Conservation (phyloP, 192 early-diverging fungal species). For the Podila epigama region DNA sequence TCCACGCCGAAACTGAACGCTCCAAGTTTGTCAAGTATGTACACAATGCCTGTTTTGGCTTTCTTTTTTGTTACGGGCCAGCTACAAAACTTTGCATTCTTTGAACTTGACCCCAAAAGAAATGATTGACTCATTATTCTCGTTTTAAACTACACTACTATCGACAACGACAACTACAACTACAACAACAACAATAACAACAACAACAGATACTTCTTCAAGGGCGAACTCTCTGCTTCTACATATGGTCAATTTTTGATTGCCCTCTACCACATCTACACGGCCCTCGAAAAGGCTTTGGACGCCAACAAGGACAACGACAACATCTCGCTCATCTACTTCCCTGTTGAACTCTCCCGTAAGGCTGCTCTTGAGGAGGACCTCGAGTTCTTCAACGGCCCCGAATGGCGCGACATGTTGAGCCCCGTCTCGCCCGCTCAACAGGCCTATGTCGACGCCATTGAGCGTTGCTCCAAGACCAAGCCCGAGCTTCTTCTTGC, state of each 20-base stretch:
- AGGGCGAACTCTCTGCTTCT: conserved; percentile 49
- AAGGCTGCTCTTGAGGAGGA: conserved; percentile 48
- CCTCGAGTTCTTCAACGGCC: conserved; percentile 55
- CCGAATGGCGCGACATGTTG: conserved; percentile 29
- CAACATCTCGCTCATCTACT: conserved; percentile 53
- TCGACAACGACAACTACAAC: too few species aligned
- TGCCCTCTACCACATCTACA: conserved; percentile 58
- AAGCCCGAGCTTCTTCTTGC: conserved; percentile 58
- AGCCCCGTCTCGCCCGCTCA: conserved; percentile 53
- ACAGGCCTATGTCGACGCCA: conserved; percentile 52
- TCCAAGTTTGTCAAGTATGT: conserved; percentile 53
- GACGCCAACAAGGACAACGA: conserved; percentile 55
- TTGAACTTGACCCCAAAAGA: too few species aligned
- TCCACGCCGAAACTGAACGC: conserved; percentile 53
- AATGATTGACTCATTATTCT: too few species aligned
- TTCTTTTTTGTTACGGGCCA: not conserved
- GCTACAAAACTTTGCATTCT: too few species aligned
- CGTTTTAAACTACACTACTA: too few species aligned
- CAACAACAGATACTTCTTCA: conserved; percentile 56
- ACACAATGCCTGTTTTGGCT: not conserved
- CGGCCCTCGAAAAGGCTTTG: conserved; percentile 53
- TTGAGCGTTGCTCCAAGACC: conserved; percentile 33
- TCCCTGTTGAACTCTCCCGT: conserved; percentile 58
- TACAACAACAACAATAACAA: too few species aligned
- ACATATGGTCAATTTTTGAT: conserved; percentile 57